These are phyloP conservation scores for Tillandsia fasciculata DNA, from an alignment of 176 grass and related monocot genomes.

Conservation along the genomic window DNA sequence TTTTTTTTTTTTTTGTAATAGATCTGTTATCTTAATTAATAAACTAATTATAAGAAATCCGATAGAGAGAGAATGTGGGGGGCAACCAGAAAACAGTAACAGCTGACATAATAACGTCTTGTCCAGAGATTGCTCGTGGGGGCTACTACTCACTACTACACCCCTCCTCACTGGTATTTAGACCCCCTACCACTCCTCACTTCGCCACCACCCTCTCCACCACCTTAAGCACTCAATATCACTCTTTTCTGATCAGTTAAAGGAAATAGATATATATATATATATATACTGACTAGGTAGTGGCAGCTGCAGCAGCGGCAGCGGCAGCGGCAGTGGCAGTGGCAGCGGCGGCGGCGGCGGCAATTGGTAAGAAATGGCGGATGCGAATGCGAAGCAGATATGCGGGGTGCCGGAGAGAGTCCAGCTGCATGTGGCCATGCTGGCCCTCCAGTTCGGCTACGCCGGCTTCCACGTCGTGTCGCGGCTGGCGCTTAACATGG, in stretches of 20 bases:
- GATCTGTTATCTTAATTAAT: no score
- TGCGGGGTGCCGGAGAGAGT: constrained; percentile 88
- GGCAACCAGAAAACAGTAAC: constrained; percentile 8
- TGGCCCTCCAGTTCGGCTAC: constrained; percentile 92
- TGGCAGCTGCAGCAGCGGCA: background rate
- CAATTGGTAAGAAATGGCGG: constrained; percentile 49
- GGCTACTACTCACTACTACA: background rate
- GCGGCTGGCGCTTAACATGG: constrained; percentile 87
- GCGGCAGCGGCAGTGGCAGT: background rate
- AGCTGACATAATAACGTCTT: background rate
- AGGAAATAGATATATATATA: no score
- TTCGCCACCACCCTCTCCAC: constrained; percentile 7
- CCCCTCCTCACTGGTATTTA: constrained; percentile 31
- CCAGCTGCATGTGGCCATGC: constrained; percentile 95
- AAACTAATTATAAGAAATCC: no score
- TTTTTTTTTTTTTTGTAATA: no score
- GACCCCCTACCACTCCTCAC: constrained; percentile 16
- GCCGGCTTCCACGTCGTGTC: constrained; percentile 95
- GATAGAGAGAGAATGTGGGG: no score
- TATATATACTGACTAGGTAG: background rate
- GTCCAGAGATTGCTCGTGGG: background rate
- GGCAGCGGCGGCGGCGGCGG: background rate
- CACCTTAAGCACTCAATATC: background rate
- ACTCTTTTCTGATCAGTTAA: background rate
- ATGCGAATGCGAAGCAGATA: constrained; percentile 32